These are phyloP conservation scores for Argentina anserina DNA, from an alignment of 306 rosid species.

Conservation along the genomic window DNA sequence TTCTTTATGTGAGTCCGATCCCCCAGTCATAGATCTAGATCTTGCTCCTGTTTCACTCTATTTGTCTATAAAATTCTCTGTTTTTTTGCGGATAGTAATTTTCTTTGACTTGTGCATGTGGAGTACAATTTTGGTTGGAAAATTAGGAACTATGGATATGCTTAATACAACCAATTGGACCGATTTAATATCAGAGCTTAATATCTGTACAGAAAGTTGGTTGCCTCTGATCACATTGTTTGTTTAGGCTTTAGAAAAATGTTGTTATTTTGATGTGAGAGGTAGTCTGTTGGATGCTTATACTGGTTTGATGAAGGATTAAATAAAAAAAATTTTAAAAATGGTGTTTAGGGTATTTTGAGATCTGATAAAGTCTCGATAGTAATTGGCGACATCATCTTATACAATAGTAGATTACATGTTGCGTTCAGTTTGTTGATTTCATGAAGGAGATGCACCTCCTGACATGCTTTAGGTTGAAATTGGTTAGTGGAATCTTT, in stretches of 20 bases:
- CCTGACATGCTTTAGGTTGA: neutral
- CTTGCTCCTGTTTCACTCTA: neutral
- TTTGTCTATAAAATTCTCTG: neutral
- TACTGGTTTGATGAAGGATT: neutral
- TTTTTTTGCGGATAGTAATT: neutral
- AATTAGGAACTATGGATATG: neutral
- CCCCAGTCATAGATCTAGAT: slow-evolving; percentile 1
- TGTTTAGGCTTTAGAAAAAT: neutral
- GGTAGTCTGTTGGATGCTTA: neutral
- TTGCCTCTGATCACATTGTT: neutral
- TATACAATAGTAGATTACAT: neutral
- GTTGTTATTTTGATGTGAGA: neutral
- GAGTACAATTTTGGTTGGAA: neutral
- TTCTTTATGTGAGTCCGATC: slow-evolving; percentile 87
- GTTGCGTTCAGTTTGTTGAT: neutral
- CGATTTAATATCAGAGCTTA: neutral
- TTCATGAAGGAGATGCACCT: neutral
- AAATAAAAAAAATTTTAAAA: neutral
- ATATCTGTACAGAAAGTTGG: neutral
- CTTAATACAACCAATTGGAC: neutral
- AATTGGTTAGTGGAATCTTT: neutral
- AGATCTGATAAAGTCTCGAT: neutral
- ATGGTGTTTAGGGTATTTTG: neutral
- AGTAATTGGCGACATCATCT: neutral
- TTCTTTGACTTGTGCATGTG: neutral